These are phyloP conservation scores for Fusarium multiceps DNA, from an alignment of 2,329 filamentous ascomycete species.

Conservation along the genomic window DNA sequence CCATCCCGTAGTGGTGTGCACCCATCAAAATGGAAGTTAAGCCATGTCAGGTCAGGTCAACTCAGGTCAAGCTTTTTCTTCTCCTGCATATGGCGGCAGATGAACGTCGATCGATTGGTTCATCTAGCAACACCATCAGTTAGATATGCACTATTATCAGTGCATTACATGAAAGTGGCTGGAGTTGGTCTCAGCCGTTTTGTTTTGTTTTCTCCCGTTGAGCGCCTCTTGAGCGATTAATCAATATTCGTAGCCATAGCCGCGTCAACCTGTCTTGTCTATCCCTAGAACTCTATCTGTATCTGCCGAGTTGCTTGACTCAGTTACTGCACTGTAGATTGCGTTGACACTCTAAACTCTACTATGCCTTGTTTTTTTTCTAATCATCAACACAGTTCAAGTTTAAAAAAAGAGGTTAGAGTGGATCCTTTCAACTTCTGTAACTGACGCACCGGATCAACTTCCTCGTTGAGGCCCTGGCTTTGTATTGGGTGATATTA, in stretches of 20 bases:
- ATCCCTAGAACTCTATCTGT: not conserved
- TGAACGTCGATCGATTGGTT: conserved; percentile 20
- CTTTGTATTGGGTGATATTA: conserved; percentile 31
- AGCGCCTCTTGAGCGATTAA: conserved; percentile 14
- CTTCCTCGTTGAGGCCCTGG: conserved; percentile 36
- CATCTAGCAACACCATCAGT: conserved; percentile 10
- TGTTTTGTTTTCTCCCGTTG: not conserved
- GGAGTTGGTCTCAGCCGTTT: conserved; percentile 1
- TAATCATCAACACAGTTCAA: not conserved
- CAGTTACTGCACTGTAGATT: conserved; percentile 26
- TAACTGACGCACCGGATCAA: conserved; percentile 37
- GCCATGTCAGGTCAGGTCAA: conserved; percentile 1
- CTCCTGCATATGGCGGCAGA: conserved; percentile 26
- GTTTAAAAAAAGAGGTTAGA: not conserved
- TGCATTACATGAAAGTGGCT: conserved; percentile 11
- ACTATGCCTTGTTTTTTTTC: conserved; percentile 29
- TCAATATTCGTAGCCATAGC: conserved; percentile 12
- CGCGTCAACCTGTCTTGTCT: conserved; percentile 8
- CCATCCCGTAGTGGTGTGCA: conserved; percentile 15
- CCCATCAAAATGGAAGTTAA: conserved; percentile 8
- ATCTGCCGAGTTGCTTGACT: not conserved
- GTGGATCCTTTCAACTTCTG: conserved; percentile 24
- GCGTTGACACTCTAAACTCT: conserved; percentile 10
- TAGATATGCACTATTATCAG: not conserved
- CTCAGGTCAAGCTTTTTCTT: conserved; percentile 15